These are phyloP conservation scores for Cutaneotrichosporon spelunceum DNA, from an alignment of 1,284 basidiomycete species.

Conservation along the genomic window DNA sequence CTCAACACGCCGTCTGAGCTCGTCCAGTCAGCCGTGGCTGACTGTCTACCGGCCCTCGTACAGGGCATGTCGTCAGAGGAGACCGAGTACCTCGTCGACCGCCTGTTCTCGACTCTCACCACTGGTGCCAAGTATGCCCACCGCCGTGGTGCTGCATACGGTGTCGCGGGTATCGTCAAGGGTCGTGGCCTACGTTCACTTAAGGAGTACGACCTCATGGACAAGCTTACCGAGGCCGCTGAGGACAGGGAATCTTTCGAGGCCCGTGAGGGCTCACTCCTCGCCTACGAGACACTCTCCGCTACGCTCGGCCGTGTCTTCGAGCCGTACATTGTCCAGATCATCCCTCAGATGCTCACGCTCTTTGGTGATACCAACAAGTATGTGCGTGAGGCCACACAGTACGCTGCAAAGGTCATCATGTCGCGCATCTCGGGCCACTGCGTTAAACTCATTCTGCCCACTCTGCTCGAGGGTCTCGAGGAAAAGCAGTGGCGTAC, in stretches of 20 bases:
- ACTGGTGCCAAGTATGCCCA: conserved; percentile 81
- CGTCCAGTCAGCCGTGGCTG: conserved; percentile 94
- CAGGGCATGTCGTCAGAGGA: conserved; percentile 63
- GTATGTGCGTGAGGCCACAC: conserved; percentile 92
- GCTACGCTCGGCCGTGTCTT: conserved; percentile 81
- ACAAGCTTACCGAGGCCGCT: conserved; percentile 68
- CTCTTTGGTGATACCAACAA: conserved; percentile 85
- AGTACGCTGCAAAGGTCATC: conserved; percentile 88
- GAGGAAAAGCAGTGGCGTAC: conserved; percentile 99
- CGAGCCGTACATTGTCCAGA: conserved; percentile 82
- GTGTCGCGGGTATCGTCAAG: conserved; percentile 86
- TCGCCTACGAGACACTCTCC: conserved; percentile 90
- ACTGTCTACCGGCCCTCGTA: conserved; percentile 86
- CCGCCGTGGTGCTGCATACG: conserved; percentile 92
- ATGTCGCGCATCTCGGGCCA: conserved; percentile 92
- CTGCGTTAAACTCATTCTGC: conserved; percentile 92
- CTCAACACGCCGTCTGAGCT: conserved; percentile 93
- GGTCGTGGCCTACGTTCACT: conserved; percentile 82
- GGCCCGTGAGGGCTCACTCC: conserved; percentile 88
- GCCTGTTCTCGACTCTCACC: conserved; percentile 72
- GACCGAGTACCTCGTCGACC: conserved; percentile 68
- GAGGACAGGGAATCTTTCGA: conserved; percentile 89
- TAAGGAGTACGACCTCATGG: conserved; percentile 77
- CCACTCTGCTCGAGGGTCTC: conserved; percentile 81
- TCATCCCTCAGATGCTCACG: conserved; percentile 79